Base-by-base conservation (phyloP, 2,329 filamentous ascomycete species). In the Ascochyta fabae region DNA sequence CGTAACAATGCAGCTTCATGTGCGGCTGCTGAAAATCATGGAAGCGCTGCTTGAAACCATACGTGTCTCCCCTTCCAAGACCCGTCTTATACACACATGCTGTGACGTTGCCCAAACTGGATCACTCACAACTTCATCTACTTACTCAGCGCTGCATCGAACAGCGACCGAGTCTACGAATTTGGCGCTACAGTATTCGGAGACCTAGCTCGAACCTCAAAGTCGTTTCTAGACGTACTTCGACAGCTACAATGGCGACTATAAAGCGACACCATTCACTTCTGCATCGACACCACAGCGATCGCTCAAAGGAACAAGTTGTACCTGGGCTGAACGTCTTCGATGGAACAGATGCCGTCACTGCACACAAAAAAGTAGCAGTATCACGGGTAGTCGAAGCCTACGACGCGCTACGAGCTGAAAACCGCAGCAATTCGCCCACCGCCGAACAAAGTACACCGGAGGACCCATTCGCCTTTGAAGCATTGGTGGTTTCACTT, bases 401-500 rank as follows among this genome's bases (percentile, higher is more conserved):
- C 5, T 54, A 59, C 43, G 47, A 59, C 19, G 56, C 56, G 7
- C 40, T 59, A 12, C 36, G 47, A 34, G 41, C 51, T 43, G 47
- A 53, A 23, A 44, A 56, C 19, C 51, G 43, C 9, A 55, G 46
- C 44, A 48, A 29, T 34, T 46, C 56, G 31, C 52, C 47, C 12
- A 52, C 51, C 13, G 38, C 42, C 29, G 48, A 52, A 41, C 54
- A 57, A 13, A 43, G 36, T 4, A 53, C 48, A 41, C 38, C 54
- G 15, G 54, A 57, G 10, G 65, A 67, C 26, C 36, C 49, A 6
- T 62, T 64, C 40, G 53, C 59, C 3, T 31, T 60, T 38, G 61
- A 65, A 8, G 58, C 62, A 33, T 43, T 52, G 40, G 49, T 53
- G 27, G 29, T 63, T 15, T 48, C 54, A 10, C 40, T 68, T 1